These are phyloP conservation scores for Pseudogymnoascus sp. DNA, from an alignment of 2,329 filamentous ascomycete species.

Conservation along the genomic window DNA sequence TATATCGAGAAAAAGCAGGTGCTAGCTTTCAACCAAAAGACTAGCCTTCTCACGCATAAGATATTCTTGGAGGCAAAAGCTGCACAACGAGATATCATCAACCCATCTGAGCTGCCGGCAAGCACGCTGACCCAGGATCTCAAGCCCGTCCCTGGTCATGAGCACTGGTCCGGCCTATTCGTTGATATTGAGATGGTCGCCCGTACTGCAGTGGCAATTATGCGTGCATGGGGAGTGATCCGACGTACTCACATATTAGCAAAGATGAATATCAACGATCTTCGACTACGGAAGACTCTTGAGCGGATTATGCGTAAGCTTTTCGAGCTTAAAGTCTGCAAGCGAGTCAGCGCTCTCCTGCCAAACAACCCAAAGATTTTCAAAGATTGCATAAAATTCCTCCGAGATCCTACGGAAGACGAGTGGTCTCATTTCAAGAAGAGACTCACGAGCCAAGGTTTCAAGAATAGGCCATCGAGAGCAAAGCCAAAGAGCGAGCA, in stretches of 20 bases:
- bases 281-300: slow-evolving; percentile 49
- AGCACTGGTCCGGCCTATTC: slow-evolving; percentile 47
- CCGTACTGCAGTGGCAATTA: slow-evolving; percentile 47
- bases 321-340: slow-evolving; percentile 44
- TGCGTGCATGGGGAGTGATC: slow-evolving; percentile 50
- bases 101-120: slow-evolving; percentile 10
- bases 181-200: slow-evolving; percentile 50
- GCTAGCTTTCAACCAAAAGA: slow-evolving; percentile 49
- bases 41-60: slow-evolving; percentile 53
- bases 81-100: slow-evolving; percentile 23
- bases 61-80: slow-evolving; percentile 33
- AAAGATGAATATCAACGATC: slow-evolving; percentile 48
- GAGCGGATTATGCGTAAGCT: slow-evolving; percentile 51
- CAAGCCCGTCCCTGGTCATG: slow-evolving; percentile 46
- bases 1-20: slow-evolving; percentile 54
- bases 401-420: slow-evolving; percentile 44
- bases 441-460: slow-evolving; percentile 26
- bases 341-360: slow-evolving; percentile 48
- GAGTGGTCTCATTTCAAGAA: slow-evolving; percentile 49
- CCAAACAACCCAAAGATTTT: slow-evolving; percentile 39
- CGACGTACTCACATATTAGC: slow-evolving; percentile 48
- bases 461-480: slow-evolving; percentile 24
- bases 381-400: slow-evolving; percentile 53
- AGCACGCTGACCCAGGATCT: slow-evolving; percentile 35
- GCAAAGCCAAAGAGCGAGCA: slow-evolving; percentile 18